phyloP scores from a whole-genome alignment of 257 asterid species.

The Salvia rosmarinus region DNA sequence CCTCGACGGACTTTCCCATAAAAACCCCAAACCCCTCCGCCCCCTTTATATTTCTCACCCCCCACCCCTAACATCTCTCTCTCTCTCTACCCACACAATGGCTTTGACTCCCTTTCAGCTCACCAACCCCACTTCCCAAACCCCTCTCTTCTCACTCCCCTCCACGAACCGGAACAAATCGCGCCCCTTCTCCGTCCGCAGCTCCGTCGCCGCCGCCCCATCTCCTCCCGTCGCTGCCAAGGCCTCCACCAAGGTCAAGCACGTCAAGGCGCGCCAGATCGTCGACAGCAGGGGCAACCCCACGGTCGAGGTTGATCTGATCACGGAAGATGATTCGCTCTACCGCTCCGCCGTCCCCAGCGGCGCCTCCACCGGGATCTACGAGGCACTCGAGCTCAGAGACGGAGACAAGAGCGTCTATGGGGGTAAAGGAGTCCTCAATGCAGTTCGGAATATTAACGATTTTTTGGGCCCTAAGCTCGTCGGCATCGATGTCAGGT shows the following conservation, averaged over 20 bases:
- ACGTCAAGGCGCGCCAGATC: slow-evolving; percentile 91
- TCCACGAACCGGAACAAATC: slow-evolving; percentile 42
- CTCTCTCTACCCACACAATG: slow-evolving; percentile 40
- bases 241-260: slow-evolving; percentile 56
- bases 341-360: slow-evolving; percentile 97
- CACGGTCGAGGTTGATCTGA: slow-evolving; percentile 94
- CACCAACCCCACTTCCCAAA: slow-evolving; percentile 53
- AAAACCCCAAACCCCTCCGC: slow-evolving; percentile 23
- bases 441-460: slow-evolving; percentile 80
- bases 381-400: slow-evolving; percentile 94
- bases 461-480: slow-evolving; percentile 82
- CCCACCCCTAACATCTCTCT: not conserved
- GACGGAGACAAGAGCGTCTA: slow-evolving; percentile 83
- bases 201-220: slow-evolving; percentile 61
- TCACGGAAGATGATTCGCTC: slow-evolving; percentile 69
- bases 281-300: slow-evolving; percentile 98
- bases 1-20: slow-evolving; percentile 57
- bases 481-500: slow-evolving; percentile 92
- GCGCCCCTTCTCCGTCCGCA: slow-evolving; percentile 49
- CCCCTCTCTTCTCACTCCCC: slow-evolving; percentile 47
- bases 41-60: not conserved
- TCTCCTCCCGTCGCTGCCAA: slow-evolving; percentile 40
- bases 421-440: slow-evolving; percentile 94
- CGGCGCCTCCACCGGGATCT: slow-evolving; percentile 99
- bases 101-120: slow-evolving; percentile 65